These are phyloP conservation scores for Tricholoma hemisulphureum DNA, from an alignment of 768 basidiomycete species.

Conservation along the genomic window DNA sequence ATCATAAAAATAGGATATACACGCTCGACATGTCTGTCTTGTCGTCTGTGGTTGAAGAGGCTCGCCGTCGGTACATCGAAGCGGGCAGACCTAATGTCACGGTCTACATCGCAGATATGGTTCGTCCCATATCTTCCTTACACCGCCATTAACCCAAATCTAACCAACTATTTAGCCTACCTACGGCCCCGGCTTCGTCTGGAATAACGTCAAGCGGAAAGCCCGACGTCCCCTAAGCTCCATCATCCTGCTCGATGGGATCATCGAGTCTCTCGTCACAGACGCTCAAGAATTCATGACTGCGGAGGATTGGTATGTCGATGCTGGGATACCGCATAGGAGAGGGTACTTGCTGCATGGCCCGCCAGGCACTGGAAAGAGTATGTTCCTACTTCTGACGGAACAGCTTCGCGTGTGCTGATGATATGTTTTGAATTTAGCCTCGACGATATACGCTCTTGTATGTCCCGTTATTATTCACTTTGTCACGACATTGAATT, in stretches of 20 bases:
- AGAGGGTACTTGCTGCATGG: constrained; percentile 58
- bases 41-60: constrained; percentile 36
- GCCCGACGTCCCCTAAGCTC: constrained; percentile 50
- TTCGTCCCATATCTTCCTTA: constrained; percentile 11
- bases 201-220: constrained; percentile 49
- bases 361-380: constrained; percentile 65
- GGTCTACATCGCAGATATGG: constrained; percentile 33
- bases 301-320: constrained; percentile 56
- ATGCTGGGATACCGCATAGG: constrained; percentile 56
- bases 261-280: constrained; percentile 44
- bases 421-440: constrained; percentile 34
- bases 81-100: constrained; percentile 34
- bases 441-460: constrained; percentile 54
- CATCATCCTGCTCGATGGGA: constrained; percentile 49
- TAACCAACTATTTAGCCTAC: constrained; percentile 27
- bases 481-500: background rate
- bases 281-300: constrained; percentile 54
- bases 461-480: constrained; percentile 21
- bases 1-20: constrained; percentile 37
- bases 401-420: constrained; percentile 15
- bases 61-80: constrained; percentile 33
- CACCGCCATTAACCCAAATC: background rate
- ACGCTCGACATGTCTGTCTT: constrained; percentile 37
- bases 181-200: constrained; percentile 37
- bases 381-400: constrained; percentile 32